A percentile compares a stretch with the other conserved stretches of the same genome.
phyloP scores from a whole-genome alignment of 371 early-diverging fungal genomes.

The Actinomucor elegans region DNA sequence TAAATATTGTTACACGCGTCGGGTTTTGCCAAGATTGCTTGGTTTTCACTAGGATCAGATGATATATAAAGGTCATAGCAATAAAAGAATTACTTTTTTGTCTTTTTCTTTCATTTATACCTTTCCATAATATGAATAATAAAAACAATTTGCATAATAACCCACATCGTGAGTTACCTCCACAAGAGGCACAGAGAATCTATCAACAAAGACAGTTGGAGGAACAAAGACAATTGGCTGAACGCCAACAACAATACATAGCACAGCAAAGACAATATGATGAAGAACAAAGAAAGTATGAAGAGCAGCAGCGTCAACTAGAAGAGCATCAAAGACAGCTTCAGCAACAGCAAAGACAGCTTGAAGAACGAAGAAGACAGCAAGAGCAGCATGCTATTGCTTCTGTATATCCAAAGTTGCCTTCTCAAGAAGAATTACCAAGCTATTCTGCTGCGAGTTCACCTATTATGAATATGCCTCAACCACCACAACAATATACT shows the following conservation, averaged over 20 bases:
- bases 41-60: conserved; percentile 3
- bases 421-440: conserved; percentile 6
- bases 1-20: no score
- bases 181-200: neutral
- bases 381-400: neutral
- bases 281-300: no score
- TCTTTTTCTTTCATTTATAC: neutral
- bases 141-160: conserved; percentile 6
- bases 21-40: conserved; percentile 3
- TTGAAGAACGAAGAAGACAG: no score
- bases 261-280: neutral
- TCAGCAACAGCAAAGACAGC: neutral
- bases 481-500: neutral
- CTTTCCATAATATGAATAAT: neutral
- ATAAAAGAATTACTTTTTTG: neutral
- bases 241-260: no score
- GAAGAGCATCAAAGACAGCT: no score
- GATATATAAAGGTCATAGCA: neutral
- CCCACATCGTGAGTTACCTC: conserved; percentile 6
- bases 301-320: neutral
- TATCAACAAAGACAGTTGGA: neutral
- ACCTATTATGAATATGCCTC: neutral
- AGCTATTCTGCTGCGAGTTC: neutral
- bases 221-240: no score
- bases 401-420: conserved; percentile 8